Evolutionary conservation across 139 green algal genomes (phyloP).

Genomic region (Gonium pectorale): DNA sequence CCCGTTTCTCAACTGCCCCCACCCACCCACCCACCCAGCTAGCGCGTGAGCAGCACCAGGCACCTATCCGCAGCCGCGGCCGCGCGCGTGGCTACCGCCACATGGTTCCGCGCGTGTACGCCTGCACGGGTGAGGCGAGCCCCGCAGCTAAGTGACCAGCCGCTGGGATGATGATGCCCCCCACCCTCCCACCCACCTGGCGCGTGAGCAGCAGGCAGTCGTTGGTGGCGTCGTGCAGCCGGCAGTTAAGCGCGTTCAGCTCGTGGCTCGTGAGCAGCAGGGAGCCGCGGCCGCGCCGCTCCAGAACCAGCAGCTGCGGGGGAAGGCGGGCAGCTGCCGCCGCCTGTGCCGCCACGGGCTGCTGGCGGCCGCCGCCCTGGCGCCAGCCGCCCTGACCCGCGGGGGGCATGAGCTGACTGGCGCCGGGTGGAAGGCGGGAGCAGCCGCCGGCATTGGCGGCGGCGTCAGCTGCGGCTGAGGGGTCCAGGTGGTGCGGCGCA

Average conservation of each 20-base stretch:
- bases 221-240: constrained; percentile 79
- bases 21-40: constrained; percentile 52
- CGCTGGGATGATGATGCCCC: no score
- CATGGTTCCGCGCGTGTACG: no score
- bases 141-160: no score
- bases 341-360: not conserved
- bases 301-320: constrained; percentile 69
- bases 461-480: not conserved
- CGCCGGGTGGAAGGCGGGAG: not conserved
- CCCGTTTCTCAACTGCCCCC: no score
- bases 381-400: not conserved
- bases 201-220: constrained; percentile 89
- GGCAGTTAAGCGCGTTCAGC: constrained; percentile 89
- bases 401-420: not conserved
- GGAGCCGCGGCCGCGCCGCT: constrained; percentile 58
- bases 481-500: not conserved
- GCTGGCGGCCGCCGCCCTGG: not conserved
- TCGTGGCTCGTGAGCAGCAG: constrained; percentile 78
- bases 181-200: constrained; percentile 56
- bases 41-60: constrained; percentile 84
- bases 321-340: not conserved
- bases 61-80: no score
- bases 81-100: no score
- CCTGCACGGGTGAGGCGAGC: no score
- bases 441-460: not conserved